Evolutionary conservation across 2,329 filamentous ascomycete species (phyloP).

Genomic region (Colletotrichum sojae): DNA sequence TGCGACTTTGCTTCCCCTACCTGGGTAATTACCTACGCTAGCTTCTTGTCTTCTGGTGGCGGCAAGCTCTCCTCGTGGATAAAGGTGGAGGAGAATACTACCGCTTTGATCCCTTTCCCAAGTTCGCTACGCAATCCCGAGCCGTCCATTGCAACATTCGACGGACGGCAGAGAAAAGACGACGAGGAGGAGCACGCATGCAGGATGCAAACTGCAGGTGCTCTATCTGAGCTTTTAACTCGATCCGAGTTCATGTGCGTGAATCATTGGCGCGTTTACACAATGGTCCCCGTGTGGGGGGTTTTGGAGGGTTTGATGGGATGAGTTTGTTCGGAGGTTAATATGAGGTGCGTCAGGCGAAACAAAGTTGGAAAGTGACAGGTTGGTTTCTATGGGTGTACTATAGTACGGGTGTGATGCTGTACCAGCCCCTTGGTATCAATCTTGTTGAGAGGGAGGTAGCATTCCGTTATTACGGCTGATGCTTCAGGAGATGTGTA

Average conservation of each 20-base stretch:
- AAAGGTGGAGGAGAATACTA: not conserved
- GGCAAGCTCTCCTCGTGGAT: not conserved
- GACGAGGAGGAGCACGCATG: conserved; percentile 5
- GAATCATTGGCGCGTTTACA: too few species aligned
- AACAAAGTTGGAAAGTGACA: not conserved
- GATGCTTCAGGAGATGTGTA: too few species aligned
- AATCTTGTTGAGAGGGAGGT: too few species aligned
- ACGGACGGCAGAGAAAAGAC: not conserved
- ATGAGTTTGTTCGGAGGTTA: not conserved
- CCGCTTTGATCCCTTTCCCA: conserved; percentile 27
- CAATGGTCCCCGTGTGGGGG: too few species aligned
- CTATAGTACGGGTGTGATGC: too few species aligned
- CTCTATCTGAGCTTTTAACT: conserved; percentile 11
- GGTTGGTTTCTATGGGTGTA: too few species aligned
- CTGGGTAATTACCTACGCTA: too few species aligned
- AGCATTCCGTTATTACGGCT: too few species aligned
- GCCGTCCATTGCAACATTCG: too few species aligned
- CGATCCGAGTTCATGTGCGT: too few species aligned
- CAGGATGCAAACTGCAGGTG: conserved; percentile 12
- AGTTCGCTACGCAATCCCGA: not conserved
- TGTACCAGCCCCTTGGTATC: too few species aligned
- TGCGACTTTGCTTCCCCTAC: too few species aligned
- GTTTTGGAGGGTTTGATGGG: not conserved
- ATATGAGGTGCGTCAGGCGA: not conserved
- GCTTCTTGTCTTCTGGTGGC: not conserved